Evolutionary conservation across 1,139 yeast species (phyloP).

Genomic region (Protomyces gravidus): DNA sequence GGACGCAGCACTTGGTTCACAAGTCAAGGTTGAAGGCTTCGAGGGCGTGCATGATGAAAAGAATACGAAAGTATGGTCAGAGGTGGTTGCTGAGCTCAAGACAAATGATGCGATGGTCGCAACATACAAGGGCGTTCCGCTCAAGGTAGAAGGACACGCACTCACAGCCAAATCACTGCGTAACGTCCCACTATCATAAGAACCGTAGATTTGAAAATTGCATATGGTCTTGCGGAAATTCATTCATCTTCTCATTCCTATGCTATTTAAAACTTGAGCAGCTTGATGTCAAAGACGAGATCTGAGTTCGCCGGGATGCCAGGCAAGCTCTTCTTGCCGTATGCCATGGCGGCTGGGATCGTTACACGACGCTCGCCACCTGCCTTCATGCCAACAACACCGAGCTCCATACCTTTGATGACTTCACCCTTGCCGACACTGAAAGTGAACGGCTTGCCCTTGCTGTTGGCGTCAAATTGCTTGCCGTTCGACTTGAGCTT

Average conservation of each 20-base stretch:
- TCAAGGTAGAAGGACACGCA: conserved; percentile 14
- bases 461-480: conserved; percentile 93
- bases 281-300: conserved; percentile 90
- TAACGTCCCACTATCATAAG: conserved; percentile 10
- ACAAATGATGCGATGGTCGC: conserved; percentile 9
- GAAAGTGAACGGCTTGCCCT: conserved; percentile 92
- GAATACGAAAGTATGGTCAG: conserved; percentile 24
- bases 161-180: conserved; percentile 7
- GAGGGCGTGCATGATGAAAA: conserved; percentile 22
- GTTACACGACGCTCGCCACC: conserved; percentile 98
- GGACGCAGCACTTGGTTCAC: conserved; percentile 13
- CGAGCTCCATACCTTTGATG: conserved; percentile 96
- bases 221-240: too few relatives aligned
- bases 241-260: too few relatives aligned
- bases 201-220: background rate
- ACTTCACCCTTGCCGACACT: conserved; percentile 96
- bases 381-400: conserved; percentile 97
- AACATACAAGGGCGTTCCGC: conserved; percentile 16
- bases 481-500: conserved; percentile 85
- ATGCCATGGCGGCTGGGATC: conserved; percentile 94
- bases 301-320: conserved; percentile 97
- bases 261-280: conserved; percentile 51
- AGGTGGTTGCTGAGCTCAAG: conserved; percentile 18
- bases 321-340: conserved; percentile 85
- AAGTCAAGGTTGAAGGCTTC: conserved; percentile 19